Percentiles rank a stretch among this genome's conserved stretches.
phyloP scores from a whole-genome alignment of 192 early-diverging fungal species.

The Gonapodya prolifera region DNA sequence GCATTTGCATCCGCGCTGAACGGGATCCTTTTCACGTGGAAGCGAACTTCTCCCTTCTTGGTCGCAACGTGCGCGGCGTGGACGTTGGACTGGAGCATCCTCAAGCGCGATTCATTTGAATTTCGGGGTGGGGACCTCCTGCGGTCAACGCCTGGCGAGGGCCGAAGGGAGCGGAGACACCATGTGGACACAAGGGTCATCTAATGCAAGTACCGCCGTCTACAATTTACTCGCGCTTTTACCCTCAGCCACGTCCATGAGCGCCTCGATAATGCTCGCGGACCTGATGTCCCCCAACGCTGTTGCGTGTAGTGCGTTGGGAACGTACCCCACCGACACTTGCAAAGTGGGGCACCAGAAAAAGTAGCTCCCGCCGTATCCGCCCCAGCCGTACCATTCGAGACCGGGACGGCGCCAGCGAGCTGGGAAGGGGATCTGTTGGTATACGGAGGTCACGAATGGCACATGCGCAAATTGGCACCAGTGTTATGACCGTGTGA shows the following conservation, averaged over 20 bases:
- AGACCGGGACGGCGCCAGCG: neutral
- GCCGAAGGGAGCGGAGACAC: too few relatives aligned
- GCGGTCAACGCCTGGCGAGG: too few relatives aligned
- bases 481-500: too few relatives aligned
- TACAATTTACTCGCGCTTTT: too few relatives aligned
- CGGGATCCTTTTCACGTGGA: neutral
- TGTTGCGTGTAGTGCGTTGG: neutral
- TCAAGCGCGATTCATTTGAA: too few relatives aligned
- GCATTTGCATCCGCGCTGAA: neutral
- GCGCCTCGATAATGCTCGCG: neutral
- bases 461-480: too few relatives aligned
- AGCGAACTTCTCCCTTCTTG: neutral
- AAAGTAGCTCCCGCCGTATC: neutral
- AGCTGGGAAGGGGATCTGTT: neutral
- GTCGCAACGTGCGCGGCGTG: neutral
- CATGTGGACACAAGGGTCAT: too few relatives aligned
- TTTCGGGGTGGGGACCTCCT: too few relatives aligned
- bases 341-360: neutral
- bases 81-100: neutral
- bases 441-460: neutral
- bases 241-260: neutral
- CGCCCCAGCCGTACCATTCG: neutral
- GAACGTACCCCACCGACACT: neutral
- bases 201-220: too few relatives aligned
- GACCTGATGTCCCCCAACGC: neutral